phyloP scores from a whole-genome alignment of 345 rosid species.

The Anacardium occidentale region DNA sequence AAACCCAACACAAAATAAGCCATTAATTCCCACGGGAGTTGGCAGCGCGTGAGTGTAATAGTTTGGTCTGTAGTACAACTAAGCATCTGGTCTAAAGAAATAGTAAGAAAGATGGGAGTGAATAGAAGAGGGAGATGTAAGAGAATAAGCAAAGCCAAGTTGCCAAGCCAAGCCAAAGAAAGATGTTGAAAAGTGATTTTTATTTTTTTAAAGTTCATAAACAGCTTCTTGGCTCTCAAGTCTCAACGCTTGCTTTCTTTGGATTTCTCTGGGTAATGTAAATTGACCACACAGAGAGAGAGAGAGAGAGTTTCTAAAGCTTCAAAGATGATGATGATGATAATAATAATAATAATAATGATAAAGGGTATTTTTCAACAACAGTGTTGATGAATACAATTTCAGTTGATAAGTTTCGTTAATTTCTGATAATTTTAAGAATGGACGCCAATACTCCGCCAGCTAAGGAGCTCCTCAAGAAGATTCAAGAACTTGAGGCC shows the following conservation, averaged over 20 bases:
- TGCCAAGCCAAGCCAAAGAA: background rate
- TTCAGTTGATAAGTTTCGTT: background rate
- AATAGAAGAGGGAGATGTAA: background rate
- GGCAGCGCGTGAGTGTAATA: too few species aligned
- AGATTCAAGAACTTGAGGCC: slow-evolving; percentile 85
- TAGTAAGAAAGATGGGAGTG: background rate
- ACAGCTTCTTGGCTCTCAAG: background rate
- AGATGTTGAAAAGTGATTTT: background rate
- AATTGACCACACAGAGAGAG: slow-evolving; percentile 6
- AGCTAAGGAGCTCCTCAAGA: slow-evolving; percentile 72
- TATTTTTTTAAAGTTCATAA: too few species aligned
- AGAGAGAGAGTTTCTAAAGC: slow-evolving; percentile 4
- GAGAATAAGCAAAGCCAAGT: background rate
- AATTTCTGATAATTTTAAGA: too few species aligned
- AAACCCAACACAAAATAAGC: too few species aligned
- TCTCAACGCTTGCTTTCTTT: too few species aligned
- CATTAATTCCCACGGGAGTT: too few species aligned
- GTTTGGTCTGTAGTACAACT: too few species aligned
- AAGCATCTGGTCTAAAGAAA: too few species aligned
- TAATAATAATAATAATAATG: background rate
- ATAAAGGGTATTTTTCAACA: too few species aligned
- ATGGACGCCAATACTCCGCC: slow-evolving; percentile 62
- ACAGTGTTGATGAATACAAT: background rate
- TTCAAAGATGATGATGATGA: background rate
- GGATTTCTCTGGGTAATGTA: background rate